Evolutionary conservation across 805 yeast genomes (phyloP).

Genomic region (Kluyveromyces aestuarii): DNA sequence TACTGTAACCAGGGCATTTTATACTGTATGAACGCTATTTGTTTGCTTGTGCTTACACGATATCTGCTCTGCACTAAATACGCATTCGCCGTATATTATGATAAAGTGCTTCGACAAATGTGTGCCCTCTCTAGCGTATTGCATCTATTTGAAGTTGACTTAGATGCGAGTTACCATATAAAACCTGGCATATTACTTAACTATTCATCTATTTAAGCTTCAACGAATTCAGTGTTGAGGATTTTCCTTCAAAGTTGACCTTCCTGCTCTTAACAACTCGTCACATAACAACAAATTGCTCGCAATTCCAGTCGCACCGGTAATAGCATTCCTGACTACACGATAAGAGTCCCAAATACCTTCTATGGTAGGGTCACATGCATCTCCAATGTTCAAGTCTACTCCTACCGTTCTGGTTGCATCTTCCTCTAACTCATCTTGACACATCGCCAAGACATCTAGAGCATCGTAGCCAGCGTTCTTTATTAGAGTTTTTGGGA

Average conservation of each 20-base stretch:
- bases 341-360: conserved; percentile 97
- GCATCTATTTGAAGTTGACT: neutral
- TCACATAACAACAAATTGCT: conserved; percentile 89
- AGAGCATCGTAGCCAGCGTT: conserved; percentile 92
- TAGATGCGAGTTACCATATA: neutral
- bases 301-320: conserved; percentile 91
- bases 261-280: conserved; percentile 93
- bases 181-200: neutral
- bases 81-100: no score
- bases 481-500: conserved; percentile 86
- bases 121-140: neutral
- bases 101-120: no score
- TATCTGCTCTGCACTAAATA: no score
- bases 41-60: neutral
- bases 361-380: conserved; percentile 87
- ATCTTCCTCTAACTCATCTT: conserved; percentile 58
- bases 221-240: conserved; percentile 17
- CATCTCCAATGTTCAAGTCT: conserved; percentile 85
- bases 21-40: neutral
- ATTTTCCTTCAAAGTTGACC: conserved; percentile 76
- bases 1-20: no score
- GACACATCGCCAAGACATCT: conserved; percentile 81
- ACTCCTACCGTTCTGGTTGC: conserved; percentile 84
- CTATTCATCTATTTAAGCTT: neutral
- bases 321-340: conserved; percentile 85